A percentile compares a stretch with the other conserved stretches of the same genome.
Conservation (phyloP, 1,284 basidiomycete species). For the Cystobasidium slooffiae region DNA sequence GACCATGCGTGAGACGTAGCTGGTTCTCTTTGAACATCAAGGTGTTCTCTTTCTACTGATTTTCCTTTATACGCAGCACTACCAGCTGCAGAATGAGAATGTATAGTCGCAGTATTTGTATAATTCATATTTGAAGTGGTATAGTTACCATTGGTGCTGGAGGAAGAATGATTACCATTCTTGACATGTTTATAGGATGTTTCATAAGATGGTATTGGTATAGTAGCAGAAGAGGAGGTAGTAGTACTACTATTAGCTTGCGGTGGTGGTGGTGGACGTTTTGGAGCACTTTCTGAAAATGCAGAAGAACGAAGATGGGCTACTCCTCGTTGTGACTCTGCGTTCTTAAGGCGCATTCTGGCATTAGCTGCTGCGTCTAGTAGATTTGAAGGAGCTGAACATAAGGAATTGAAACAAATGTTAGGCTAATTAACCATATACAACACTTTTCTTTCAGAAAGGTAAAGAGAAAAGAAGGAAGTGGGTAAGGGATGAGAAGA, state of each 20-base stretch:
- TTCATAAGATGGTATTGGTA: constrained; percentile 15
- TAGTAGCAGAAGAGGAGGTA: background rate
- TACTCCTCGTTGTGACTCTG: background rate
- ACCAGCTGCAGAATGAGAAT: background rate
- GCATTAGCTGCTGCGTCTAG: background rate
- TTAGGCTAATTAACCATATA: background rate
- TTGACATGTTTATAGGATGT: background rate
- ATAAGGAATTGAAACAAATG: background rate
- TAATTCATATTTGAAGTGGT: background rate
- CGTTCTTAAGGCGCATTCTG: background rate
- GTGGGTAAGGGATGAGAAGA: no score
- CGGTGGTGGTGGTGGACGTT: background rate
- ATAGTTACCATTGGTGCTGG: background rate
- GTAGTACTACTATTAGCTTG: background rate
- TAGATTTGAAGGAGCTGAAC: constrained; percentile 3
- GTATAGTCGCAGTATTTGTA: background rate
- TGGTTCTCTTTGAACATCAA: background rate
- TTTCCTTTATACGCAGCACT: background rate
- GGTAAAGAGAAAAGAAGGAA: background rate
- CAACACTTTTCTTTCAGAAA: background rate
- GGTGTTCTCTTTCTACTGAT: background rate
- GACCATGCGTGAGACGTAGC: constrained; percentile 7
- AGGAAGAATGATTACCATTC: background rate
- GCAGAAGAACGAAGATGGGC: constrained; percentile 6
- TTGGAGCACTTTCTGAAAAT: background rate